Evolutionary conservation across 2,329 filamentous ascomycete species (phyloP).

Genomic region (Xylaria sp.): DNA sequence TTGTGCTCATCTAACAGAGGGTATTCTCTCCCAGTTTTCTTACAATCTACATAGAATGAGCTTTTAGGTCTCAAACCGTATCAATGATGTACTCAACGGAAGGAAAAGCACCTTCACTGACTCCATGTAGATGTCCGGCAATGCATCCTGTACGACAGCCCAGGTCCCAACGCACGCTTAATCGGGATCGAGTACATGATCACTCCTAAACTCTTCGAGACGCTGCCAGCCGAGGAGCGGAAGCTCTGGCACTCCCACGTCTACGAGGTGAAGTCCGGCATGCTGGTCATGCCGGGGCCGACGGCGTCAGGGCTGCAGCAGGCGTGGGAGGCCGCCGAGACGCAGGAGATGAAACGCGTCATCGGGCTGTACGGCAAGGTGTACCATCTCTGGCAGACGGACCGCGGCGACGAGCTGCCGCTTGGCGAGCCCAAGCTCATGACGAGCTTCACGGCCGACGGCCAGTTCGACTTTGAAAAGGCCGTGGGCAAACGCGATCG

Average conservation of each 20-base stretch:
- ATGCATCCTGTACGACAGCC: conserved; percentile 85
- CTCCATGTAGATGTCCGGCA: conserved; percentile 74
- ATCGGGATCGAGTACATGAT: conserved; percentile 94
- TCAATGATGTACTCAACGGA: not conserved
- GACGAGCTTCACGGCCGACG: conserved; percentile 63
- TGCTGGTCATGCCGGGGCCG: conserved; percentile 80
- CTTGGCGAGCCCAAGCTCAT: conserved; percentile 65
- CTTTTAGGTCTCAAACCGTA: not conserved
- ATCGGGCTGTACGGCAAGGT: conserved; percentile 83
- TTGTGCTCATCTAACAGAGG: conserved; percentile 78
- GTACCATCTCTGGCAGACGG: conserved; percentile 88
- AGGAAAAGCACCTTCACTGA: conserved; percentile 12
- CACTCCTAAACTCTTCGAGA: conserved; percentile 73
- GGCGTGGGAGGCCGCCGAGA: conserved; percentile 81
- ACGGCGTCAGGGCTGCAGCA: conserved; percentile 62
- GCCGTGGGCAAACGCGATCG: conserved; percentile 58
- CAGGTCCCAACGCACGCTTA: conserved; percentile 73
- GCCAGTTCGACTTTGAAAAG: conserved; percentile 61
- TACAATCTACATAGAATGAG: not conserved
- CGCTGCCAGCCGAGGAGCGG: conserved; percentile 73
- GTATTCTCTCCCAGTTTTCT: conserved; percentile 45
- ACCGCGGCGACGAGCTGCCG: conserved; percentile 72
- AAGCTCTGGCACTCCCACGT: conserved; percentile 82
- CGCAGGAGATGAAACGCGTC: conserved; percentile 81
- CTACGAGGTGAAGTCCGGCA: conserved; percentile 81